A percentile compares a stretch with the other conserved stretches of the same genome.
Conservation (phyloP, 257 asterid genomes). For the Salvia miltiorrhiza region DNA sequence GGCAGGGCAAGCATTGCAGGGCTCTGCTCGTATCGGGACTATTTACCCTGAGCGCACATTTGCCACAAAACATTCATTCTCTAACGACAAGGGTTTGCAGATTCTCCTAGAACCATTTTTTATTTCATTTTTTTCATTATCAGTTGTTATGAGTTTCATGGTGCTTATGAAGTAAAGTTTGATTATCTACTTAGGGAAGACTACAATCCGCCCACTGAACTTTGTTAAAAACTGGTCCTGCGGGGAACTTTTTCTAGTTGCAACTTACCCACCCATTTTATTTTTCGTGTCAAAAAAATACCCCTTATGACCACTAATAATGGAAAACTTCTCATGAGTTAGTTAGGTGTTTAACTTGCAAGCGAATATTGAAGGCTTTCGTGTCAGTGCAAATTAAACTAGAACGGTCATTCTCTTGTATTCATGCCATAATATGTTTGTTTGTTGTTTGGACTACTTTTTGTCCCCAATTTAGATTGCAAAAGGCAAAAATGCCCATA, state of each 20-base stretch:
- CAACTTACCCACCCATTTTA: neutral
- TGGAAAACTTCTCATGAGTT: neutral
- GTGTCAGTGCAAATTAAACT: neutral
- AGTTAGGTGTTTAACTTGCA: neutral
- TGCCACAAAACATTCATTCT: slow-evolving; percentile 78
- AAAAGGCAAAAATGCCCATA: neutral
- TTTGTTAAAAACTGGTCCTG: neutral
- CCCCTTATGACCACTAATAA: neutral
- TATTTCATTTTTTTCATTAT: neutral
- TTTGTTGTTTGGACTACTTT: neutral
- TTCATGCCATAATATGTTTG: neutral
- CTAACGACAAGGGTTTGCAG: slow-evolving; percentile 66
- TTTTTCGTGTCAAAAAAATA: neutral
- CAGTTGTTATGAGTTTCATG: neutral
- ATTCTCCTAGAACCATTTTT: neutral
- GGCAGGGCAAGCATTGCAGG: slow-evolving; percentile 52
- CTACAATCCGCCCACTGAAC: neutral
- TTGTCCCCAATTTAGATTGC: neutral
- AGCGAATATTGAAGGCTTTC: neutral
- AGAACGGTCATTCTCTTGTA: neutral
- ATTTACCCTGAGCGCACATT: slow-evolving; percentile 45
- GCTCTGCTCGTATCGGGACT: slow-evolving; percentile 26
- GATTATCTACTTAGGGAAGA: neutral
- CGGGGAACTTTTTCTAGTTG: neutral
- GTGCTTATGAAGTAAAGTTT: neutral